Evolutionary conservation across 306 rosid genomes (phyloP).

Genomic region (Vigna nakashimae): DNA sequence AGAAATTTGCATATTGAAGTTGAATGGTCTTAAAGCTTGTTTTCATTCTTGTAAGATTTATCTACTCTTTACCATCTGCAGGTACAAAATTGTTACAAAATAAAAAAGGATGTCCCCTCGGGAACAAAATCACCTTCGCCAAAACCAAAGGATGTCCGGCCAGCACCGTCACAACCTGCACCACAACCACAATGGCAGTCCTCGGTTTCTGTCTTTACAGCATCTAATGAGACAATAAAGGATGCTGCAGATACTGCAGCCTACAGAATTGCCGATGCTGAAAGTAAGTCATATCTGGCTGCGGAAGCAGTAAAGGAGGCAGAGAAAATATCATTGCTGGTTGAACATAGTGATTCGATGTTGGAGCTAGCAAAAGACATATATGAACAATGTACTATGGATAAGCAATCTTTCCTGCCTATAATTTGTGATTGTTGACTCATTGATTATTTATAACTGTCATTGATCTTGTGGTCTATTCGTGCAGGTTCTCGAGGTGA

Average conservation of each 20-base stretch:
- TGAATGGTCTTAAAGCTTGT: conserved; percentile 33
- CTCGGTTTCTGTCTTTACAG: conserved; percentile 39
- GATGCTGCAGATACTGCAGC: conserved; percentile 72
- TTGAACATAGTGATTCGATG: conserved; percentile 64
- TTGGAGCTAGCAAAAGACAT: conserved; percentile 63
- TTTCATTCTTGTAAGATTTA: conserved; percentile 31
- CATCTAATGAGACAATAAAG: conserved; percentile 48
- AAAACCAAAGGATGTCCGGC: conserved; percentile 56
- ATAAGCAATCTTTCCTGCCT: conserved; percentile 21
- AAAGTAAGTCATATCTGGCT: conserved; percentile 70
- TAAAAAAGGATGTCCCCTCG: conserved; percentile 42
- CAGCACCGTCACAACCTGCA: neutral
- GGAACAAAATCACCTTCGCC: conserved; percentile 45
- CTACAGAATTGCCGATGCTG: conserved; percentile 73
- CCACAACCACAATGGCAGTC: conserved; percentile 35
- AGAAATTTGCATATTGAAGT: conserved; percentile 26
- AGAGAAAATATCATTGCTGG: conserved; percentile 59
- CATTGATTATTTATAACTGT: conserved; percentile 13
- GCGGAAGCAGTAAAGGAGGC: conserved; percentile 73
- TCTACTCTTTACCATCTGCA: conserved; percentile 41
- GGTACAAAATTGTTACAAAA: conserved; percentile 54
- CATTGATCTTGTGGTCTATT: conserved; percentile 28
- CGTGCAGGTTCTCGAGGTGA: conserved; percentile 76
- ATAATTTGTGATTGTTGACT: neutral
- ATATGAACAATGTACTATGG: conserved; percentile 65